phyloP scores from a whole-genome alignment of 1,139 yeast species.

The Lodderomyces oxycetoniae region DNA sequence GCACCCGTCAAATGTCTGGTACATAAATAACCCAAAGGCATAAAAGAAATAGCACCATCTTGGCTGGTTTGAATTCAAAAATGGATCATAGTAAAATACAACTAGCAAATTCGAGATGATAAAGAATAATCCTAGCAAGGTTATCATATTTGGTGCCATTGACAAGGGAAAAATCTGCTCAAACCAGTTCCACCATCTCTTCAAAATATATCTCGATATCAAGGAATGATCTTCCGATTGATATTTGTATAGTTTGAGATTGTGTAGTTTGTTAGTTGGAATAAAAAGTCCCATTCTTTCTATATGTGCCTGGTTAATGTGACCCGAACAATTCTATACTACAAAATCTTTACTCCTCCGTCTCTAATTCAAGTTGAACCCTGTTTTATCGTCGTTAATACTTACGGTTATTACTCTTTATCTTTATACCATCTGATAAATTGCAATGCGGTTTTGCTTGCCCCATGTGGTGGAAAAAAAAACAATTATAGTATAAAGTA shows the following conservation, averaged over 20 bases:
- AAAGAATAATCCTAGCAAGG: slow-evolving; percentile 72
- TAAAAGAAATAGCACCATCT: slow-evolving; percentile 76
- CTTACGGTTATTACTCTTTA: too few relatives aligned
- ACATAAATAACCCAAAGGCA: slow-evolving; percentile 80
- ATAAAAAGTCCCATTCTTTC: slow-evolving; percentile 68
- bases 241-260: slow-evolving; percentile 65
- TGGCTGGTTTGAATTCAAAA: slow-evolving; percentile 57
- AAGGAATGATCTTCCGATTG: slow-evolving; percentile 79
- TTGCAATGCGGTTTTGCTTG: too few relatives aligned
- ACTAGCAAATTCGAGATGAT: slow-evolving; percentile 59
- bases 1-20: slow-evolving; percentile 95
- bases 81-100: slow-evolving; percentile 73
- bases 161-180: slow-evolving; percentile 72
- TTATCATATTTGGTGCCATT: slow-evolving; percentile 88
- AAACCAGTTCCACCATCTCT: slow-evolving; percentile 74
- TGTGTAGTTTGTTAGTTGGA: slow-evolving; percentile 54
- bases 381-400: too few relatives aligned
- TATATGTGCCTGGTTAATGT: too few relatives aligned
- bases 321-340: too few relatives aligned
- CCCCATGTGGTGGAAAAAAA: too few relatives aligned
- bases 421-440: too few relatives aligned
- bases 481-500: too few relatives aligned
- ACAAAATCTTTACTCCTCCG: too few relatives aligned
- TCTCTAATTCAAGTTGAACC: too few relatives aligned
- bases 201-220: slow-evolving; percentile 67